Evolutionary conservation across 768 basidiomycete genomes (phyloP).

Genomic region (Mycena kentingensis): DNA sequence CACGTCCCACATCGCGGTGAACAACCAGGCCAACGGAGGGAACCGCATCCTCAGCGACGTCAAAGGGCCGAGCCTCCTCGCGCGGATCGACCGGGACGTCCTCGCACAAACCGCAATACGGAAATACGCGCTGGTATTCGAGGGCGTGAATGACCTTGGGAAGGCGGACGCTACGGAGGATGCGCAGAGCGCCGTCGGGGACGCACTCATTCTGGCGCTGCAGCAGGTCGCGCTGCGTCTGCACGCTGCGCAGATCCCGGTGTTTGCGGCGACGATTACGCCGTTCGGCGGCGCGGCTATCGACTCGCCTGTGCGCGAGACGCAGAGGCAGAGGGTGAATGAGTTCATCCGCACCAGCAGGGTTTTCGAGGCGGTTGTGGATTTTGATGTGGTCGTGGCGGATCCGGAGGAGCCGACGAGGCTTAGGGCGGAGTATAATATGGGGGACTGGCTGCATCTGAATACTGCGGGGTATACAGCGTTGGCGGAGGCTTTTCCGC

Average conservation of each 20-base stretch:
- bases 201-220: conserved; percentile 45
- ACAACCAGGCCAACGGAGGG: conserved; percentile 55
- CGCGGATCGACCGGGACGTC: conserved; percentile 54
- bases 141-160: conserved; percentile 58
- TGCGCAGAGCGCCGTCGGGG: conserved; percentile 40
- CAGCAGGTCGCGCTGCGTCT: conserved; percentile 47
- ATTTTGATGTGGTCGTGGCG: conserved; percentile 45
- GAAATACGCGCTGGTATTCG: conserved; percentile 51
- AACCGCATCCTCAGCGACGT: conserved; percentile 54
- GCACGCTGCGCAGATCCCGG: conserved; percentile 43
- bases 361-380: conserved; percentile 47
- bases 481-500: conserved; percentile 43
- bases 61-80: conserved; percentile 47
- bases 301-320: conserved; percentile 39
- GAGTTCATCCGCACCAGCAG: conserved; percentile 44
- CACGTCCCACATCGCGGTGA: conserved; percentile 40
- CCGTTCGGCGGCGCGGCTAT: conserved; percentile 41
- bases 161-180: conserved; percentile 34
- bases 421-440: conserved; percentile 40
- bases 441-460: conserved; percentile 51
- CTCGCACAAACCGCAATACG: conserved; percentile 46
- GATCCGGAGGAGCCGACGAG: conserved; percentile 41
- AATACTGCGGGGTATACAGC: conserved; percentile 48
- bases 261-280: conserved; percentile 55
- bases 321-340: conserved; percentile 45